Base-by-base conservation (phyloP, 192 early-diverging fungal species). In the Coemansia sp. region DNA sequence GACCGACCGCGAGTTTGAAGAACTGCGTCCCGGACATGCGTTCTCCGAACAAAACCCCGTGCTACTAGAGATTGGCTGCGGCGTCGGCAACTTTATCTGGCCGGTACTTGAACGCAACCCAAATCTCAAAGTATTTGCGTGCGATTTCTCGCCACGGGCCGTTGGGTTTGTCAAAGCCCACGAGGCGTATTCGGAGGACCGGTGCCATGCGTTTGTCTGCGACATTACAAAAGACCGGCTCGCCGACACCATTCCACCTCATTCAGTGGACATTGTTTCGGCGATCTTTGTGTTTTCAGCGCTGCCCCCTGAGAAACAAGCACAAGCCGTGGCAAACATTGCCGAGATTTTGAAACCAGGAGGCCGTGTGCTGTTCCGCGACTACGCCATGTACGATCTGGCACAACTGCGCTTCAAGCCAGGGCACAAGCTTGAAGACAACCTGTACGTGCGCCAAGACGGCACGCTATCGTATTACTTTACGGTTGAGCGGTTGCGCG, bases 301-400 rank as follows among this genome's bases (percentile, higher is more conserved):
- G 10, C 59, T 99, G 21, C 87, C 92, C 39, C 91, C 96, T 50
- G 81, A 89, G 49, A 89, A 92, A 47, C 95, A 94, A 90, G 76
- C 85, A 2, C 84, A 85, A 8, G 95, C 93, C 0, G 84, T 93
- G 10, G 58, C 73, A 24, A 98, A 99, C 70, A 88, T 97, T 23
- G 85, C 81, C 64, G 86, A 89, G 67, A 76, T 87, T 29, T 66
- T 99, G 17, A 94, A 93, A 64, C 94, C 95, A 8, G 96, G 96
- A 12, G 96, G 98, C 23, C 61, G 91, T 21, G 82, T 98, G 5
- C 70, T 95, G 59, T 93, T 96, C 72, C 82, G 93, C 35, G 97
- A 99, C 73, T 98, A 99, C 77, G 98, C 93, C 14, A 80, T 95
- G n/a, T 95, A 98, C 75, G 98, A 99, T 74, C 85, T 96, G 70